A percentile compares a stretch with the other conserved stretches of the same genome.
Conservation (phyloP, 805 yeast species). For the Candida parachauliodes region DNA sequence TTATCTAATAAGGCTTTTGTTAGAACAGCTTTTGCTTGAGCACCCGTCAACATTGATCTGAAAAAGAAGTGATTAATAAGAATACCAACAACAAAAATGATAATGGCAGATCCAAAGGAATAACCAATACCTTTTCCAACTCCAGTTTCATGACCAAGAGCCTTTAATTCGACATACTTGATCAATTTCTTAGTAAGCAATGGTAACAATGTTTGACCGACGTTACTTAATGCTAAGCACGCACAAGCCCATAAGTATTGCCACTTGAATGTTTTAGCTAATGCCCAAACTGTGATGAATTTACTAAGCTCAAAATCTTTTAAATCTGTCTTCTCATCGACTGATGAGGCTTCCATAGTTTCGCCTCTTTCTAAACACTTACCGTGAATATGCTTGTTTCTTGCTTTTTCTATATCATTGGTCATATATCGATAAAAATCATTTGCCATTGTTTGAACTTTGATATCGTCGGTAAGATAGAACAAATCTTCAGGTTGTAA, state of each 20-base stretch:
- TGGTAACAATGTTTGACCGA: conserved; percentile 28
- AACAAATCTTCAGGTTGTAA: conserved; percentile 61
- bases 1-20: conserved; percentile 70
- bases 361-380: conserved; percentile 28
- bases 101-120: conserved; percentile 33
- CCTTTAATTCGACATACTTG: conserved; percentile 27
- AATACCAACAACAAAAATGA: conserved; percentile 28
- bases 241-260: conserved; percentile 31
- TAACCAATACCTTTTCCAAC: conserved; percentile 40
- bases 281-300: conserved; percentile 18
- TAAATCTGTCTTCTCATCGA: conserved; percentile 23
- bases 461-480: conserved; percentile 29
- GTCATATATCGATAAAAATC: conserved; percentile 21
- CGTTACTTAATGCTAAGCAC: conserved; percentile 22
- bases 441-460: conserved; percentile 29
- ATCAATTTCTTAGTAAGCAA: conserved; percentile 36
- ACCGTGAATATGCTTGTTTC: conserved; percentile 16
- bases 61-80: conserved; percentile 62
- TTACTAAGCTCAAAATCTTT: conserved; percentile 28
- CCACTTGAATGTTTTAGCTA: conserved; percentile 27
- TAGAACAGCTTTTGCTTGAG: conserved; percentile 63
- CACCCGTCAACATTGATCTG: conserved; percentile 60
- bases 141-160: conserved; percentile 19
- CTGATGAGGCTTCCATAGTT: conserved; percentile 18
- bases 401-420: conserved; percentile 19